Base-by-base conservation (phyloP, 1,139 yeast genomes). In the Sugiyamaella novakii region DNA sequence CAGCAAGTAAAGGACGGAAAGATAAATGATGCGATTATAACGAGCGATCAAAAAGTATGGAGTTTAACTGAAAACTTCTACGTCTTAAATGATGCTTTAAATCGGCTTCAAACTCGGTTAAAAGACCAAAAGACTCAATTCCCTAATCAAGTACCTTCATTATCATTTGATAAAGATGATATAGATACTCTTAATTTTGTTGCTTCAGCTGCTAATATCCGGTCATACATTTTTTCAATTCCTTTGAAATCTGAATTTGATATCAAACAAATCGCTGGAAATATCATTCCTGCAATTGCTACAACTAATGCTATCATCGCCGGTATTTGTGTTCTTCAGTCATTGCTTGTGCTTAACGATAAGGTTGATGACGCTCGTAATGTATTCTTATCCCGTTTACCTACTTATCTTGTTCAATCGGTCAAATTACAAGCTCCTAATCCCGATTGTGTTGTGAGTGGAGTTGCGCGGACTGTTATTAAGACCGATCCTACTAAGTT, bases 201-300 rank as follows among this genome's bases (percentile, higher is more conserved):
- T 4, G 85, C 82, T 2, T 81, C 97, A 0, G 84, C 98, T 0
- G 82, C 98, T 0, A 89, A 91, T 60, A 74, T 94, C 49, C 77
- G 98, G 56, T 83, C 95, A 0, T 66, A 64, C 40, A 77, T 88
- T 1, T 94, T 92, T 63, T 73, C 77, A 25, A 91, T 94, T 54
- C 86, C 82, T 24, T 62, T 74, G 49, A 84, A 86, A 64, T 75
- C 95, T 12, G 85, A 87, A 58, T 94, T 94, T 62, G 96, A 88
- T 55, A 80, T 87, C 56, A 94, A 94, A 66, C 81, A 94, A 64
- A 89, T 91, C 59, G 98, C 98, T 0, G 99, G 99, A 7, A 92
- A 92, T 65, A 94, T 94, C 60, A 92, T 94, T 45, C 98, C 99
- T 0, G 98, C 98, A 0, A 91, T 94, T 59, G 98, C 98, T 10